phyloP scores from a whole-genome alignment of 129 eudicot species.

The Oenanthe sinensis region DNA sequence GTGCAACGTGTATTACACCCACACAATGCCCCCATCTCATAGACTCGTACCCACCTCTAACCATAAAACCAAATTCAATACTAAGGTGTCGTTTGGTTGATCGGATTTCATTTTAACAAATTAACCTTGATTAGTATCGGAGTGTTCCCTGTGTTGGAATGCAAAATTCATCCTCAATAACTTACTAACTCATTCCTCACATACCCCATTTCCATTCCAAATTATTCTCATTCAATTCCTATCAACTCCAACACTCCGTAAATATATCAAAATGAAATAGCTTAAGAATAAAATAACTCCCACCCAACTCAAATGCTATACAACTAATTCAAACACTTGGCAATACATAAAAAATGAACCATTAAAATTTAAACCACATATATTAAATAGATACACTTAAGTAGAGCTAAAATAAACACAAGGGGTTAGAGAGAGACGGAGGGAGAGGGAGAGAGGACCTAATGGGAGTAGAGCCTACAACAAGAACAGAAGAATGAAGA shows the following conservation, averaged over 20 bases:
- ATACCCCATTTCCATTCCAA: background rate
- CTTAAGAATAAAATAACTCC: background rate
- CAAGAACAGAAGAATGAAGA: constrained; percentile 63
- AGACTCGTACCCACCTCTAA: background rate
- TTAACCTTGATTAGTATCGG: background rate
- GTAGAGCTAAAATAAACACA: constrained; percentile 1
- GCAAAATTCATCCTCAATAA: background rate
- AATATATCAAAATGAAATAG: background rate
- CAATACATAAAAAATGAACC: background rate
- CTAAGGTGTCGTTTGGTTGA: background rate
- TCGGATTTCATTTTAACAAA: background rate
- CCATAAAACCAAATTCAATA: background rate
- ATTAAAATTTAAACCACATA: background rate
- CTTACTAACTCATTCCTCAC: background rate
- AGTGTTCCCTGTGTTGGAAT: too few relatives aligned
- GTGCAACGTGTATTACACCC: too few relatives aligned
- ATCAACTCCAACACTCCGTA: background rate
- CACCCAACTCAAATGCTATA: background rate
- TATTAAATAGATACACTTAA: too few relatives aligned
- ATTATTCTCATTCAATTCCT: background rate
- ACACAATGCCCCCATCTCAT: too few relatives aligned
- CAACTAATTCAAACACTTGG: background rate
- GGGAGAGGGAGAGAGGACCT: constrained; percentile 25
- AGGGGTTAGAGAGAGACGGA: background rate
- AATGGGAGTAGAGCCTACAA: constrained; percentile 74